phyloP scores from a whole-genome alignment of 169 alveolate genomes.

The Babesia bigemina region DNA sequence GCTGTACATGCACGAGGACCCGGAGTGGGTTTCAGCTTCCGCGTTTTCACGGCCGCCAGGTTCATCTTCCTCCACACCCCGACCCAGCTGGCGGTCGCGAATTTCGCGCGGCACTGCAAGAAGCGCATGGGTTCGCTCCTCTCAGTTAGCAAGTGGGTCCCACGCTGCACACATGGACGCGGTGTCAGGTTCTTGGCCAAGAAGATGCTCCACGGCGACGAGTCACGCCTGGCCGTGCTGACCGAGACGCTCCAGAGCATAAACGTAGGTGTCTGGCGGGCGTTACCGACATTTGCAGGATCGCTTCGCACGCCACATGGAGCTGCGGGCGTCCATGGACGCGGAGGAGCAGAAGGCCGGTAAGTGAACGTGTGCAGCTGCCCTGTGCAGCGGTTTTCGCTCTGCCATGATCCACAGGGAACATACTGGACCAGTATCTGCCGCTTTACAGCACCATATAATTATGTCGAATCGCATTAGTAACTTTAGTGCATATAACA shows the following conservation, averaged over 20 bases:
- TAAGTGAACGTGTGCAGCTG: slow-evolving; percentile 5
- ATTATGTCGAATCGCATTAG: neutral
- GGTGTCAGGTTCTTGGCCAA: slow-evolving; percentile 40
- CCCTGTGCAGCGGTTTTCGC: neutral
- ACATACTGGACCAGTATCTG: slow-evolving; percentile 51
- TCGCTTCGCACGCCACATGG: slow-evolving; percentile 6
- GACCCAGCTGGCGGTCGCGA: slow-evolving; percentile 59
- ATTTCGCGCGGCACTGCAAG: slow-evolving; percentile 39
- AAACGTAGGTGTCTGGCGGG: slow-evolving; percentile 11
- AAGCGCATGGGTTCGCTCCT: slow-evolving; percentile 17
- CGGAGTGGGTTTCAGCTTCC: slow-evolving; percentile 33
- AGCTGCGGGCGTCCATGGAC: slow-evolving; percentile 17
- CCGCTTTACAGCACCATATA: slow-evolving; percentile 7
- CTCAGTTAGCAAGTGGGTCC: slow-evolving; percentile 51
- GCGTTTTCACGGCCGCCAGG: slow-evolving; percentile 13
- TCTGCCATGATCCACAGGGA: slow-evolving; percentile 7
- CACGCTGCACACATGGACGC: neutral
- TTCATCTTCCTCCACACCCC: slow-evolving; percentile 61
- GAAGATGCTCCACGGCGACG: slow-evolving; percentile 43
- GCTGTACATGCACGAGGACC: slow-evolving; percentile 44
- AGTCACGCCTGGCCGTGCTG: slow-evolving; percentile 7
- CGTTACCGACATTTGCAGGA: slow-evolving; percentile 1
- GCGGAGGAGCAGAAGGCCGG: slow-evolving; percentile 46
- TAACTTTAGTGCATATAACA: too few relatives aligned
- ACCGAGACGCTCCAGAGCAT: neutral